Evolutionary conservation across 768 basidiomycete species (phyloP).

Genomic region (Nevesoporus exiguus): DNA sequence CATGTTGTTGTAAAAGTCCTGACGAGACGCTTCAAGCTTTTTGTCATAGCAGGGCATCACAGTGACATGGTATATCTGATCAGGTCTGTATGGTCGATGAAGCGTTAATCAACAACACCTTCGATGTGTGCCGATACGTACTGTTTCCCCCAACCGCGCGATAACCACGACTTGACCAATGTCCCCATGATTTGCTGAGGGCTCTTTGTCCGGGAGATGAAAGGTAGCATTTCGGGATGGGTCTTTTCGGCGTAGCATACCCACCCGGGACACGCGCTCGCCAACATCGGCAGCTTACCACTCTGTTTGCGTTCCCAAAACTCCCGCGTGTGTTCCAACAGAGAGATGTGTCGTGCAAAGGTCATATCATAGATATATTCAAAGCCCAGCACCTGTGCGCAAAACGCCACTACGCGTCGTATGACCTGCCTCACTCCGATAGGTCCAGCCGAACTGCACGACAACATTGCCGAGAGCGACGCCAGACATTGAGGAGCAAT

Average conservation of each 20-base stretch:
- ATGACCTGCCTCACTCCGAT: slow-evolving; percentile 60
- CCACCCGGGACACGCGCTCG: slow-evolving; percentile 98
- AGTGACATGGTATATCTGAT: slow-evolving; percentile 90
- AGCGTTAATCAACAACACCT: slow-evolving; percentile 1
- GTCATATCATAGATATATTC: slow-evolving; percentile 91
- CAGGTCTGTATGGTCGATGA: slow-evolving; percentile 48
- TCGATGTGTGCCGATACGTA: slow-evolving; percentile 38
- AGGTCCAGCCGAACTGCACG: slow-evolving; percentile 41
- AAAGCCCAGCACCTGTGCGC: slow-evolving; percentile 64
- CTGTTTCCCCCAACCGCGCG: slow-evolving; percentile 59
- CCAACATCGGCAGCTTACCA: slow-evolving; percentile 74
- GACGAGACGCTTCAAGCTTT: slow-evolving; percentile 94
- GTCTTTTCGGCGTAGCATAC: slow-evolving; percentile 99
- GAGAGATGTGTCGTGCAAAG: slow-evolving; percentile 83
- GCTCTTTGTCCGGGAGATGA: slow-evolving; percentile 84
- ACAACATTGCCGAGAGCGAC: slow-evolving; percentile 65
- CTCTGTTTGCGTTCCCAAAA: slow-evolving; percentile 65
- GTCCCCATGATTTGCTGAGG: slow-evolving; percentile 94
- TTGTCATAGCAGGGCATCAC: slow-evolving; percentile 99
- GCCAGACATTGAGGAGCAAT: slow-evolving; percentile 87
- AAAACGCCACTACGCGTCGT: slow-evolving; percentile 69
- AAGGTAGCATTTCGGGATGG: slow-evolving; percentile 89
- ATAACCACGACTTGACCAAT: slow-evolving; percentile 88
- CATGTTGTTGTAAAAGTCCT: slow-evolving; percentile 83
- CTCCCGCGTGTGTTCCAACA: slow-evolving; percentile 79